Evolutionary conservation across 345 rosid genomes (phyloP), one percentile per base, ranked within the genome.

Genomic region (Rhizophora apiculata): DNA sequence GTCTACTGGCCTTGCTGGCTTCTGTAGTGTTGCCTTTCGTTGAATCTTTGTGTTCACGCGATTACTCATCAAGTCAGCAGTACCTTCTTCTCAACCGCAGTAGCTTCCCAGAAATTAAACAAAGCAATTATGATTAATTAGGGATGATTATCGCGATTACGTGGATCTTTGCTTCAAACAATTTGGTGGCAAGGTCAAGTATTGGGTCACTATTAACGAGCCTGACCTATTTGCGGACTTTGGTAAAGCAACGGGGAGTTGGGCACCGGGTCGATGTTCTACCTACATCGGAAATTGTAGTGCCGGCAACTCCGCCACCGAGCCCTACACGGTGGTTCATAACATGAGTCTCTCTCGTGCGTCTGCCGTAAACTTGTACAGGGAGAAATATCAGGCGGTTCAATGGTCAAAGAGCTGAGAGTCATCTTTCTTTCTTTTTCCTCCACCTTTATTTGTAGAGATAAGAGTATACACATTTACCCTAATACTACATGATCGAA

Each of bases 191-290:
- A 78, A 84, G 73, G 86, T 85, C 20, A 85, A 82, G 59, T 78
- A 82, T 31, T 84, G 88, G 88, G 56, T 73, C 51, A 80, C 84
- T 7, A 0, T 84, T n/a, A 84, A 84, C 21, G 88, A 85, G 64
- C 88, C 86, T 8, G 65, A 76, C 20, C 74, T 72, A 55, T 76
- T 74, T 55, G 62, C 67, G 6, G 8, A 30, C 6, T 27, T 19
- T 22, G 77, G 77, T 2, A 67, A 67, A 31, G 61, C 62, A 3
- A 16, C 21, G 4, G 77, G 72, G 24, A 36, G 6, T 9, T 24
- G 1, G 53, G 77, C 77, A 61, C 77, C 77, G 1, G 77, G 77
- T 21, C 62, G 77, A 20, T 67, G 77, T 31, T 59, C 70, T 19
- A 4, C 52, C 20, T 60, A 37, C 27, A 19, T 43, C 2, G 61